Percentiles rank a stretch among this genome's conserved stretches.
Conservation (phyloP, 768 basidiomycete species). For the Leccinum uliginosum region DNA sequence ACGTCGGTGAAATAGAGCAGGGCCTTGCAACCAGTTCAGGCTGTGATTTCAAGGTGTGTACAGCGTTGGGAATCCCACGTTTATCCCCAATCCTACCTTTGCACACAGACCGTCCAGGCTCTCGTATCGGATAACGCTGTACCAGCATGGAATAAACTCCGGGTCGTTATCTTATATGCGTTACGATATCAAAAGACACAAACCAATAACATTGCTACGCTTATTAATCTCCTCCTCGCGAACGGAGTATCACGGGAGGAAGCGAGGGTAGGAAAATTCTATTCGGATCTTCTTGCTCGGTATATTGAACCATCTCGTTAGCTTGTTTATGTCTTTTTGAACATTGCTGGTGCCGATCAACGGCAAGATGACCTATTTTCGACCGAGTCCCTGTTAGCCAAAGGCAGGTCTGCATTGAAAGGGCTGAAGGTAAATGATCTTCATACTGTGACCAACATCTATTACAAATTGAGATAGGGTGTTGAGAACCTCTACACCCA, state of each 20-base stretch:
- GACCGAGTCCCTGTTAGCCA: constrained; percentile 89
- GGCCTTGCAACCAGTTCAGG: constrained; percentile 91
- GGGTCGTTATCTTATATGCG: constrained; percentile 88
- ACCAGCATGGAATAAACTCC: constrained; percentile 78
- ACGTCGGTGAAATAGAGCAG: constrained; percentile 93
- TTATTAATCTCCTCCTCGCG: constrained; percentile 69
- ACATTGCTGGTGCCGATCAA: constrained; percentile 92
- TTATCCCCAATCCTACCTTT: constrained; percentile 1
- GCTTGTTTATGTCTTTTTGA: constrained; percentile 91
- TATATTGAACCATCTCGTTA: constrained; percentile 11
- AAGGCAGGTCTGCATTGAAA: constrained; percentile 91
- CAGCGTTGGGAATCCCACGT: background rate
- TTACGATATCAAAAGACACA: constrained; percentile 92
- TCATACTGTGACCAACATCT: background rate
- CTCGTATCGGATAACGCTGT: constrained; percentile 65
- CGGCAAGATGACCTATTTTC: constrained; percentile 97
- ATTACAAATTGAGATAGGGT: constrained; percentile 48
- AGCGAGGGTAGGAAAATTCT: constrained; percentile 46
- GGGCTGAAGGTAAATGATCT: constrained; percentile 74
- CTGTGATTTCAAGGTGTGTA: constrained; percentile 75
- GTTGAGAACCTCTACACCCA: constrained; percentile 99
- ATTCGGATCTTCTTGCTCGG: constrained; percentile 1
- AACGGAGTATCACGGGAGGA: constrained; percentile 78
- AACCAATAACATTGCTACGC: constrained; percentile 71
- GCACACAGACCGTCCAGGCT: constrained; percentile 70